These are phyloP conservation scores for Trichomonascaceae sp. DNA, from an alignment of 1,139 yeast species.

Conservation along the genomic window DNA sequence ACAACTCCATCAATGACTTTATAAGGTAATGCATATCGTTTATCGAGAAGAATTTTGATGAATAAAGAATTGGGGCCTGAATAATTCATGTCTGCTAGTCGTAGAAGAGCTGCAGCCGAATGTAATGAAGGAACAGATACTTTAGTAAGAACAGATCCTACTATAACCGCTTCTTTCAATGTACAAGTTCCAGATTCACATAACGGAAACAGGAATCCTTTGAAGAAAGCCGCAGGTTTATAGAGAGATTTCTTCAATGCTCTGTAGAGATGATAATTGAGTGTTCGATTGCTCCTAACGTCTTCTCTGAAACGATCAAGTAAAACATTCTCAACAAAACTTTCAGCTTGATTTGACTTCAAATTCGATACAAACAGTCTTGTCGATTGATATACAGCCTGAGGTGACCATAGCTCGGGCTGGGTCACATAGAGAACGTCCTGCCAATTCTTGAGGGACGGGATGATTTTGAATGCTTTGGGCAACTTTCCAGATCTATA, in stretches of 20 bases:
- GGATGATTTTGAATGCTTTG: slow-evolving; percentile 88
- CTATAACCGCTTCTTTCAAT: slow-evolving; percentile 90
- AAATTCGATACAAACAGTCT: slow-evolving; percentile 87
- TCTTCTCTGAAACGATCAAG: slow-evolving; percentile 80
- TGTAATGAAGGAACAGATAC: slow-evolving; percentile 92
- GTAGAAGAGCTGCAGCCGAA: slow-evolving; percentile 90
- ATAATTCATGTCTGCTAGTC: slow-evolving; percentile 66
- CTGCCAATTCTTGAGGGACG: slow-evolving; percentile 90
- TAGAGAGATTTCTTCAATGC: slow-evolving; percentile 87
- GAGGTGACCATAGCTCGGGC: slow-evolving; percentile 95
- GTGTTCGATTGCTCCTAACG: slow-evolving; percentile 59
- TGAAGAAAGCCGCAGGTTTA: slow-evolving; percentile 96
- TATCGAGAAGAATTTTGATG: slow-evolving; percentile 81
- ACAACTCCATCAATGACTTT: slow-evolving; percentile 93
- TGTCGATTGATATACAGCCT: slow-evolving; percentile 92
- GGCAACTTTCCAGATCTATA: slow-evolving; percentile 96
- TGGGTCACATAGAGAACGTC: slow-evolving; percentile 88
- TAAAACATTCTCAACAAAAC: slow-evolving; percentile 66
- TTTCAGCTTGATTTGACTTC: slow-evolving; percentile 82
- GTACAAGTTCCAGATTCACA: slow-evolving; percentile 67
- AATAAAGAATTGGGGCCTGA: slow-evolving; percentile 86
- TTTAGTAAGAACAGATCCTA: slow-evolving; percentile 83
- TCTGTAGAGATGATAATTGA: slow-evolving; percentile 86
- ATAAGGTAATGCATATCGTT: slow-evolving; percentile 93
- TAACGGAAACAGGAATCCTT: slow-evolving; percentile 88